A percentile compares a stretch with the other conserved stretches of the same genome.
Evolutionary conservation across 2,329 filamentous ascomycete genomes (phyloP).

Genomic region (Cercospora brassicicola): DNA sequence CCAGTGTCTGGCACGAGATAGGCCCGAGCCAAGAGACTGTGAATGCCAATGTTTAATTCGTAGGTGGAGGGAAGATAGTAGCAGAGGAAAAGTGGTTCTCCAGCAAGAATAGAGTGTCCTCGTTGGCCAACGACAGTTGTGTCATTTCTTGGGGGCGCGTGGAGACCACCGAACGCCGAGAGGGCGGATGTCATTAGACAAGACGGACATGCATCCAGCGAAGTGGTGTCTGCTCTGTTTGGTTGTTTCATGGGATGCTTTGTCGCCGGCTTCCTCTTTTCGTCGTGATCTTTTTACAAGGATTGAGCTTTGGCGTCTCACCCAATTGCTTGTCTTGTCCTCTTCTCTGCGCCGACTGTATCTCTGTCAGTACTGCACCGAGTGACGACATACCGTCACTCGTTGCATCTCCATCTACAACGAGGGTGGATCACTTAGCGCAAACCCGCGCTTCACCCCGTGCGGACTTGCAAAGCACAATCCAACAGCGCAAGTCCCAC

Average conservation of each 20-base stretch:
- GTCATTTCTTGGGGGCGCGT: conserved; percentile 4
- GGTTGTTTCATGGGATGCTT: background rate
- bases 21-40: conserved; percentile 3
- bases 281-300: background rate
- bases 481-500: background rate
- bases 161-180: background rate
- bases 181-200: background rate
- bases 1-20: conserved; percentile 1
- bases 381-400: background rate
- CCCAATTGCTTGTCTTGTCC: background rate
- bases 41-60: background rate
- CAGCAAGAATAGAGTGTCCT: background rate
- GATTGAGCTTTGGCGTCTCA: background rate
- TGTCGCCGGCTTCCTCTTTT: background rate
- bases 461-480: background rate
- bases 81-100: background rate
- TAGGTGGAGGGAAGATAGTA: background rate
- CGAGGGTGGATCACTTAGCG: background rate
- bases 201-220: background rate
- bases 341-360: background rate
- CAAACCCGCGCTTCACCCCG: background rate
- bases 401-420: background rate
- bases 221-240: background rate
- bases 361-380: background rate
- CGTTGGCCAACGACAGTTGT: background rate